Base-by-base conservation (phyloP, 148 eudicot genomes). In the Camellia sinensis region DNA sequence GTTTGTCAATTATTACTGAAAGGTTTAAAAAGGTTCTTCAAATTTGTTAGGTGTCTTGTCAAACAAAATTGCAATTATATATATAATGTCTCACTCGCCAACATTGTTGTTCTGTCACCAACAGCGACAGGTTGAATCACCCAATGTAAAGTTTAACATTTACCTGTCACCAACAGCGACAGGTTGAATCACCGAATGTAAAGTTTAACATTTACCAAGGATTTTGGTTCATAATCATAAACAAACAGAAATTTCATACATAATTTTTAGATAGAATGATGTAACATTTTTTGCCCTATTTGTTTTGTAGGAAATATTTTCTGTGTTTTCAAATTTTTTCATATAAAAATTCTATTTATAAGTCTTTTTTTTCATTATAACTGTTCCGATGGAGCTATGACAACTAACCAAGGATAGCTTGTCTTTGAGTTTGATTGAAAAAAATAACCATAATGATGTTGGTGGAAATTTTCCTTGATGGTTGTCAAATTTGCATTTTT, bases 1-100 rank as follows among this genome's bases (percentile, higher is more conserved):
- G 59, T 44, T 46, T 46, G 71, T 76, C 60, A 76, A 63, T 73
- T 53, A 29, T 77, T 29, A 9, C 79, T 18, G 71, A 77, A 77
- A 50, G 74, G 11, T 70, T 70, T 22, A 46, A 45, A 46, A 45
- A 46, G 56, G 60, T 2, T 21, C 14, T 12, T 6, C 53, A 1
- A 7, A 21, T 21, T 22, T 64, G 7, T 77, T 29, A 19, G 14
- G 45, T 8, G 44, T 77, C 61, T 14, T 77, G 70, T 77, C 71
- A 45, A 11, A 22, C 61, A 15, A 19, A 45, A 2, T 46, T 11
- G 7, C 44, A 76, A 62, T 76, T 45, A 76, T 76, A 6, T 7
- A 29, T 29, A 29, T 29, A 29, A 29, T 45, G 78, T 75, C 68
- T 19, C 56, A 43, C 11, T 21, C 29, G 2, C 56, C 18, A 43